Evolutionary conservation across 768 basidiomycete species (phyloP), one percentile per base, ranked within the genome.

Genomic region (Leucocoprinus birnbaumii): DNA sequence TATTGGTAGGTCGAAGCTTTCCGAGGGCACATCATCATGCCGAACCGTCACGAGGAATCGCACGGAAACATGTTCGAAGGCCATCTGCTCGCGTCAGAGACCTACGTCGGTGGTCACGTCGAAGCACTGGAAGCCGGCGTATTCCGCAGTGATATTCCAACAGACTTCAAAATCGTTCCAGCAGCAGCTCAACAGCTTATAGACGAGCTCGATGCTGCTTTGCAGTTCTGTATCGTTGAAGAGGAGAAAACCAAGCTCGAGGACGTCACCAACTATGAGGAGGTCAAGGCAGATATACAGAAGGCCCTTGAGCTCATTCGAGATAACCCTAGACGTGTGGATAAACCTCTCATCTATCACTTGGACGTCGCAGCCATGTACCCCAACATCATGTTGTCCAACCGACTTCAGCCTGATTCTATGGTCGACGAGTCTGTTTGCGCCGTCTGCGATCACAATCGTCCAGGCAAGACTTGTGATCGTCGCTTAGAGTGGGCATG

Each of bases 341-440:
- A 98, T 73, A 90, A 86, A 11, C 97, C 97, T 0, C 84, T 98
- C 59, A 98, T 99, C 65, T 99, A 99, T 71, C 97, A 99, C 70
- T 72, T 98, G 64, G 97, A 99, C 64, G 97, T 99, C 59, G 97
- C 97, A 2, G 97, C 97, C 59, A 99, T 99, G 97, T 98, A 99
- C 68, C 97, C 97, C 54, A 99, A 98, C 71, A 98, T 99, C 83
- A 99, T 99, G 97, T 87, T 99, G 77, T 98, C 95, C 16, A 99
- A 99, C 67, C 91, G 97, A 31, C 80, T 99, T 2, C 97, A 99
- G 62, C 97, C 97, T 2, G 97, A 99, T 71, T 97, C 97, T 1
- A 90, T 98, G 74, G 89, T 98, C 9, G 93, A 95, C 64, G 97
- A 98, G 68, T 85, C 96, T 18, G 89, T 87, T 16, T 99, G 97